Base-by-base conservation (phyloP, 768 basidiomycete species). In the Panellus pusillus region DNA sequence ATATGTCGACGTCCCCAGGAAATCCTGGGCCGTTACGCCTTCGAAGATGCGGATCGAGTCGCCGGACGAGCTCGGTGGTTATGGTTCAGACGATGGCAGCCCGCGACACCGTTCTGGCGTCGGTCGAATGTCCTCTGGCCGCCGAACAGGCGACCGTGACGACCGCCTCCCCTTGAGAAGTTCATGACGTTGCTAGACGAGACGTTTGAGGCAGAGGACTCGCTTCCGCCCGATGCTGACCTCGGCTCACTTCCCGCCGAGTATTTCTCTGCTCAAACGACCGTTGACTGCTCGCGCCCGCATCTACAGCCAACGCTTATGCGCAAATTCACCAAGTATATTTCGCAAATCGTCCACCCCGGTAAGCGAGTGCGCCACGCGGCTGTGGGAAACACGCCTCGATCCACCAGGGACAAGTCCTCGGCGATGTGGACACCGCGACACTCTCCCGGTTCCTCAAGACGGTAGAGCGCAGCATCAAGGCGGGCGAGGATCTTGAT, bases 131-230 rank as follows among this genome's bases (percentile, higher is more conserved):
- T 79, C 76, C 15, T 81, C 83, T 31, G 75, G 74, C 37, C 78
- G 80, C 45, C 78, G 83, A 18, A 86, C 84, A 1, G 88, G 88
- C 4, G 89, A 88, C 49, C 75, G 91, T 36, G 90, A 92, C 62
- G 88, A 89, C 19, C 75, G 89, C 87, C 88, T 70, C 87, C 89
- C 0, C 68, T 89, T 4, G 88, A 94, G 63, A 95, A 90, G 66
- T 75, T 98, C 9, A 75, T 74, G 0, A 82, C 83, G 2, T 71
- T 92, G 15, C 73, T 96, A 1, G 91, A 93, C 58, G 93, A 96
- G 49, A 79, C 97, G 14, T 89, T 96, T 51, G 86, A 89, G 57
- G 84, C 89, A 0, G 86, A 91, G 61, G 93, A 94, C 64, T 67
- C 77, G 0, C 72, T 92, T 14, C 78, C 86, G 3, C 72, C 82